Evolutionary conservation across 2,329 filamentous ascomycete genomes (phyloP), one percentile per base, ranked within the genome.

Genomic region (Phoma sp.): DNA sequence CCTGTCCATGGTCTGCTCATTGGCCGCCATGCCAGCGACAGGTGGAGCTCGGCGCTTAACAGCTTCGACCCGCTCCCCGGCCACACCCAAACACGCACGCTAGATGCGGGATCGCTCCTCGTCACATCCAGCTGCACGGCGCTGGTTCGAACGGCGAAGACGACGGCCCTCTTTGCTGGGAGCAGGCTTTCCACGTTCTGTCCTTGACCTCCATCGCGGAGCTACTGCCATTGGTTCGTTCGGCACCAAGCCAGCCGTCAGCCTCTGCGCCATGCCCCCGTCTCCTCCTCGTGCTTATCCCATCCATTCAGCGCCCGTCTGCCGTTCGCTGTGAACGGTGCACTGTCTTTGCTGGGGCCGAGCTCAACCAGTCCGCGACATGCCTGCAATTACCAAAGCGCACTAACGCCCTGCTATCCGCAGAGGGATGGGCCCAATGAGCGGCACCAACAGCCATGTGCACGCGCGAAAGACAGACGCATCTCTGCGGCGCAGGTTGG

Each of bases 91-190:
- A 21, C 33, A 21, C 48, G 10, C 39, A 22, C 43, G 38, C 25
- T 39, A 47, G 47, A 40, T 56, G 53, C 53, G 53, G 47, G 53
- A 56, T 56, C 53, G 47, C 47, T 43, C 37, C 19, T 51, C 37
- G 35, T 56, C 53, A 56, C 53, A 56, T 57, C 54, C 54, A 57
- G 54, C 47, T 36, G 38, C 43, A 47, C 29, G 54, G 38, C 48
- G 43, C 54, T 57, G 54, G 54, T 48, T 51, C 48, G 48, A 39
- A 43, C 54, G 48, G 47, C 54, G 43, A 51, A 29, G 29, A 31
- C 22, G 31, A 51, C 17, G 48, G 52, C 47, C 35, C 19, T 32
- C 37, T 9, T n/a, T 33, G 46, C 53, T 45, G 17, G 47, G 35
- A 27, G 35, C 47, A 27, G 40, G 12, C 5, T 25, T 31, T 24